Conservation (phyloP, 2,329 filamentous ascomycete species). For the Parasarocladium wereldwijsianum region DNA sequence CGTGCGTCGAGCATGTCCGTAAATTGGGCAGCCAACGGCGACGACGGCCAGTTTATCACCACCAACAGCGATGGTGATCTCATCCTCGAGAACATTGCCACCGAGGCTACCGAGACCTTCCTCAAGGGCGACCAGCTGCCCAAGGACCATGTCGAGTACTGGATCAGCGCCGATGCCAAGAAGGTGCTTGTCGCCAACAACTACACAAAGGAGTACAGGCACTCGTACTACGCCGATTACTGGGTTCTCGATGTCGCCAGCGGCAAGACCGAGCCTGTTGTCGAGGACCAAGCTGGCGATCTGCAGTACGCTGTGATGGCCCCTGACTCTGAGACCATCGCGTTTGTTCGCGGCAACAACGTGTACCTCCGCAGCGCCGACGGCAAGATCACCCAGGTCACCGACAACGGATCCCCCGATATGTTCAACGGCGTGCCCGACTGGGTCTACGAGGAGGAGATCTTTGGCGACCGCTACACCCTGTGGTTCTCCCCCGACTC, state of each 20-base stretch:
- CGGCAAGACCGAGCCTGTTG: slow-evolving; percentile 37
- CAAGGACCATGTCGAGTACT: slow-evolving; percentile 38
- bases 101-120: slow-evolving; percentile 39
- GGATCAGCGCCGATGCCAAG: slow-evolving; percentile 43
- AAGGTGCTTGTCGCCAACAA: slow-evolving; percentile 49
- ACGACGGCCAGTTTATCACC: slow-evolving; percentile 48
- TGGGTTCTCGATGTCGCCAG: slow-evolving; percentile 46
- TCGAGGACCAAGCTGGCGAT: slow-evolving; percentile 44
- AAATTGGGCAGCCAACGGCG: slow-evolving; percentile 41
- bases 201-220: slow-evolving; percentile 52
- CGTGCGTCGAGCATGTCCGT: slow-evolving; percentile 30
- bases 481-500: slow-evolving; percentile 91
- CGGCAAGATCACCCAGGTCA: slow-evolving; percentile 40
- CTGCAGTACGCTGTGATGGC: slow-evolving; percentile 54
- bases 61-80: slow-evolving; percentile 34
- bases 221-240: slow-evolving; percentile 56
- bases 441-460: slow-evolving; percentile 67
- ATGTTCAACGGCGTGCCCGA: slow-evolving; percentile 51
- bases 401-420: slow-evolving; percentile 43
- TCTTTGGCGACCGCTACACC: slow-evolving; percentile 56
- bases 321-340: slow-evolving; percentile 41
- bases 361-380: slow-evolving; percentile 31
- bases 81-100: slow-evolving; percentile 46
- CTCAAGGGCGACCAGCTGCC: slow-evolving; percentile 43
- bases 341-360: slow-evolving; percentile 53